Evolutionary conservation across 306 rosid genomes (phyloP), one percentile per base, ranked within the genome.

Genomic region (Cucurbita maxima): DNA sequence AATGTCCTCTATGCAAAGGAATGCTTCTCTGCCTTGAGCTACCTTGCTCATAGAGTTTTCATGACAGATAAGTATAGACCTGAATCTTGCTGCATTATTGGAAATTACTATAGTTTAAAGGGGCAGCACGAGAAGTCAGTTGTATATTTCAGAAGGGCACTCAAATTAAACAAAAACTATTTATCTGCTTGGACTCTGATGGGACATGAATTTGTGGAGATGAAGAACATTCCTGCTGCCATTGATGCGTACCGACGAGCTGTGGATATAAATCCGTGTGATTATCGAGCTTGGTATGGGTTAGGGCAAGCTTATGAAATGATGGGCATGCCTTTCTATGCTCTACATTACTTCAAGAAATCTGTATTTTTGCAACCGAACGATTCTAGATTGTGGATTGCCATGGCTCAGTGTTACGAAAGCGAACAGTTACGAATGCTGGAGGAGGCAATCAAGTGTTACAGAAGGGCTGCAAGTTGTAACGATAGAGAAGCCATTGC

Each of bases 261-360:
- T 47, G 90, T 95, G 60, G 97, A 88, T 83, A 83, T 95, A 83
- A 90, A 89, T 67, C 74, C 86, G 0, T 83, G 96, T 79, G 99
- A 91, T 84, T 95, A 95, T 83, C 92, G 96, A 76, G 99, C 99
- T 71, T 95, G 99, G 99, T 95, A 95, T 81, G 99, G 99, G 51
- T 82, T 95, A 9, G 99, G 99, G 72, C 99, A 95, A 76, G 97
- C 99, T 30, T 95, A 95, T 78, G 99, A 95, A 85, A 95, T 95
- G 96, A 95, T 95, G 99, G 86, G 87, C 10, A 95, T 91, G 99
- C 96, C 91, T 61, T 85, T 88, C 44, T 95, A 95, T 79, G 97
- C 97, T 4, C 96, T 95, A 60, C 91, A 95, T 82, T 95, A 95
- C 91, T 95, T 91, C 87, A 82, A 82, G 63, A 91, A 91, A 77